Conservation (phyloP, 768 basidiomycete genomes). For the Macrolepiota albuminosa region DNA sequence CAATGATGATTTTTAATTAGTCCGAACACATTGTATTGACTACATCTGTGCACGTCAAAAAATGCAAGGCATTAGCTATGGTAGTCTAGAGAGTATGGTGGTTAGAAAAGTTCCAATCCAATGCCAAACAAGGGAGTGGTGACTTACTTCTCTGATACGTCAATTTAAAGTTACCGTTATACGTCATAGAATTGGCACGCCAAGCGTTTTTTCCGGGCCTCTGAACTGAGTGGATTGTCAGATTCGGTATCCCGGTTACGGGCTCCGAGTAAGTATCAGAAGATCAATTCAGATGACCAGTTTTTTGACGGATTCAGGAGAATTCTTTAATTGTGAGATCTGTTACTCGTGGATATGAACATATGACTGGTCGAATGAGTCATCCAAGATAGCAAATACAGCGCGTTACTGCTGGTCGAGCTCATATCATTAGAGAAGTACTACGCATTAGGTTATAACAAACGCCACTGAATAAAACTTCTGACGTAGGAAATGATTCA, state of each 20-base stretch:
- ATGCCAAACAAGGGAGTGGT: not conserved
- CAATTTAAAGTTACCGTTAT: not conserved
- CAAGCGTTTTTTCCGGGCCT: not conserved
- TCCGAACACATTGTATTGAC: not conserved
- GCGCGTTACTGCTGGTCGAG: not conserved
- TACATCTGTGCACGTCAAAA: not conserved
- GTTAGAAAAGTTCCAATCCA: not conserved
- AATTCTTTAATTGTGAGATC: not conserved
- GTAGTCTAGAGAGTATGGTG: not conserved
- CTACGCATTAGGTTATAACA: not conserved
- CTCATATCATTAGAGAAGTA: not conserved
- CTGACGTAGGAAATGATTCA: not conserved
- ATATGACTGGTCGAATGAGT: not conserved
- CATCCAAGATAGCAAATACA: not conserved
- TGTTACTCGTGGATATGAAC: not conserved
- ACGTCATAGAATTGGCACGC: not conserved
- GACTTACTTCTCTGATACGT: not conserved
- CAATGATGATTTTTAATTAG: not conserved
- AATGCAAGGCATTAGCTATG: not conserved
- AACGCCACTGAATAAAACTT: too few species aligned
- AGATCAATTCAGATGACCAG: not conserved
- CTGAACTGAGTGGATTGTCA: not conserved
- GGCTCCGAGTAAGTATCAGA: not conserved
- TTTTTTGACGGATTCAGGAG: not conserved
- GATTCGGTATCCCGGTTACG: not conserved